Conservation (phyloP, 495 filamentous ascomycete species). For the Alectoria sarmentosa region DNA sequence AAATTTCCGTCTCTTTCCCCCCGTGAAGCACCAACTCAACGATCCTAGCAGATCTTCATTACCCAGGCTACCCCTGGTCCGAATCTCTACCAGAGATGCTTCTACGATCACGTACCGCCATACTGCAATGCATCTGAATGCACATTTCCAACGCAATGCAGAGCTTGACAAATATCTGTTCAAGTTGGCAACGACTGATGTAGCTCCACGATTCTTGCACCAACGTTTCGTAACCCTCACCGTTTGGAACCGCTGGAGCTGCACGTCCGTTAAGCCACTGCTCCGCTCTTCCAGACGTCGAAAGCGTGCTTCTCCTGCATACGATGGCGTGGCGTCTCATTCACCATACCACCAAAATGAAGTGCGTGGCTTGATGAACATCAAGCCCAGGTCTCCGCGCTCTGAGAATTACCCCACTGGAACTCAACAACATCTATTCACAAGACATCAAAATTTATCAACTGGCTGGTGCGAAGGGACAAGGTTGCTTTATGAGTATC, state of each 20-base stretch:
- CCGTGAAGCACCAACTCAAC: neutral
- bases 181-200: neutral
- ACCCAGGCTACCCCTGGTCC: neutral
- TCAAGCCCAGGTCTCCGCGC: neutral
- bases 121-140: neutral
- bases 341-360: neutral
- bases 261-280: conserved; percentile 7
- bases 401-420: neutral
- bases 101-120: neutral
- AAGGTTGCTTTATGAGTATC: too few species aligned
- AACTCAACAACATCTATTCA: neutral
- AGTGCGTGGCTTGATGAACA: neutral
- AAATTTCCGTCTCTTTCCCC: neutral
- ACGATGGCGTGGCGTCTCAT: neutral
- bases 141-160: neutral
- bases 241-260: neutral
- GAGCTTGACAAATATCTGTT: neutral
- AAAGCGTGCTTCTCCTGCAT: neutral
- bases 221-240: neutral
- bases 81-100: neutral
- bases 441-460: neutral
- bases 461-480: neutral
- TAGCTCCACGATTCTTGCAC: neutral
- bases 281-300: neutral
- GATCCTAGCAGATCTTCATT: neutral